Conservation (phyloP, 2,329 filamentous ascomycete genomes). For the Bretziella fagacearum region DNA sequence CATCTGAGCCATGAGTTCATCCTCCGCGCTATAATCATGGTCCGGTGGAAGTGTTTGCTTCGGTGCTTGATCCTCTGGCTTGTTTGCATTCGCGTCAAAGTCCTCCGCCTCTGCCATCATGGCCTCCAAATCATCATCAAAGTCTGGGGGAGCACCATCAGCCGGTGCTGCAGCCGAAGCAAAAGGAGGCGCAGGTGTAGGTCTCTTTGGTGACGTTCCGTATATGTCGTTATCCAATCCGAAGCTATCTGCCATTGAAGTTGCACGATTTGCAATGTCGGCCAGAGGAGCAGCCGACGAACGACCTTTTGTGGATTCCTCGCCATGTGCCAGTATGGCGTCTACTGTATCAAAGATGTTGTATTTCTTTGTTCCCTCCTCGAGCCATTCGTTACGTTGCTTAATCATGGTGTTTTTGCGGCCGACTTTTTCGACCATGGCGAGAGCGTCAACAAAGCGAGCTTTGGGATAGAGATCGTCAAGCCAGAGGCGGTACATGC, state of each 20-base stretch:
- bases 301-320: slow-evolving; percentile 8
- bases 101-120: slow-evolving; percentile 34
- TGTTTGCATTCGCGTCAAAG: slow-evolving; percentile 8
- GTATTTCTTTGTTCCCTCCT: slow-evolving; percentile 42
- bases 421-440: slow-evolving; percentile 84
- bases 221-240: slow-evolving; percentile 35
- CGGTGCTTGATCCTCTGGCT: slow-evolving; percentile 14
- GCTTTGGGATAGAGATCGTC: slow-evolving; percentile 92
- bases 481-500: slow-evolving; percentile 91
- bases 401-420: slow-evolving; percentile 65
- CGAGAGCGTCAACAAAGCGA: slow-evolving; percentile 75
- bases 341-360: slow-evolving; percentile 23
- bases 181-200: slow-evolving; percentile 11
- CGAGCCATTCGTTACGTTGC: slow-evolving; percentile 67
- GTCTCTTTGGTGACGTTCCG: slow-evolving; percentile 30
- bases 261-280: neutral
- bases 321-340: slow-evolving; percentile 12
- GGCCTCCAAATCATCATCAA: slow-evolving; percentile 30
- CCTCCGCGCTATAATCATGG: slow-evolving; percentile 41
- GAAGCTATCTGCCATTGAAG: neutral
- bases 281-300: neutral
- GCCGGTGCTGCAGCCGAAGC: neutral
- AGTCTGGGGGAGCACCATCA: slow-evolving; percentile 24
- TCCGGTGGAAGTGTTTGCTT: slow-evolving; percentile 14
- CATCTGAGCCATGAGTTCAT: slow-evolving; percentile 52